These are phyloP conservation scores for Conringia planisiliqua DNA, from an alignment of 345 rosid species.

Conservation along the genomic window DNA sequence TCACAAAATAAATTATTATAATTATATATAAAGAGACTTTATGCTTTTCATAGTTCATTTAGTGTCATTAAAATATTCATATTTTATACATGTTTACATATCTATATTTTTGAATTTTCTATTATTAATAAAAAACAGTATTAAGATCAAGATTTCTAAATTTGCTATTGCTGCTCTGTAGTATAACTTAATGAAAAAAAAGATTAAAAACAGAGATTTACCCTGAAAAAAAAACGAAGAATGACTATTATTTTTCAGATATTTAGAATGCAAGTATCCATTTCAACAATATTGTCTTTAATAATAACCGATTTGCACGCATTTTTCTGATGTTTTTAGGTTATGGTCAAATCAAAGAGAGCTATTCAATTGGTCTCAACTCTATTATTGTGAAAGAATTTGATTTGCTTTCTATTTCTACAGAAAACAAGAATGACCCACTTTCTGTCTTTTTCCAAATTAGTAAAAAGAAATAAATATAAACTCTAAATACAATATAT, in stretches of 20 bases:
- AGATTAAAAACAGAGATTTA: neutral
- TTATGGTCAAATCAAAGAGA: conserved; percentile 21
- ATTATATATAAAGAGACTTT: neutral
- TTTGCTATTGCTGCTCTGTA: neutral
- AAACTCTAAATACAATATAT: neutral
- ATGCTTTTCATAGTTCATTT: neutral
- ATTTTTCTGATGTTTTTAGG: neutral
- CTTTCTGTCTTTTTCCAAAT: conserved; percentile 46
- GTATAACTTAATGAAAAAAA: neutral
- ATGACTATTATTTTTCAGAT: neutral
- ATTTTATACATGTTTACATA: neutral
- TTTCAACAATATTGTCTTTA: no score
- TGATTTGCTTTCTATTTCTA: conserved; percentile 32
- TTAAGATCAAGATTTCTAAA: neutral
- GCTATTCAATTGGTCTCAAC: conserved; percentile 40
- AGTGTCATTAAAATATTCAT: neutral
- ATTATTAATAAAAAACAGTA: neutral
- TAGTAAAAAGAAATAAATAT: neutral
- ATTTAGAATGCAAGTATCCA: neutral
- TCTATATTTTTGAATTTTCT: neutral
- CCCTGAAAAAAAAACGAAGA: neutral
- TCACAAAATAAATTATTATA: neutral
- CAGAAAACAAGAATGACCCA: conserved; percentile 54
- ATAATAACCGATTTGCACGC: neutral
- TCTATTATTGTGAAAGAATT: conserved; percentile 59